Conservation (phyloP, 164 flowering plant genomes). For the Euptelea pleiosperma region DNA sequence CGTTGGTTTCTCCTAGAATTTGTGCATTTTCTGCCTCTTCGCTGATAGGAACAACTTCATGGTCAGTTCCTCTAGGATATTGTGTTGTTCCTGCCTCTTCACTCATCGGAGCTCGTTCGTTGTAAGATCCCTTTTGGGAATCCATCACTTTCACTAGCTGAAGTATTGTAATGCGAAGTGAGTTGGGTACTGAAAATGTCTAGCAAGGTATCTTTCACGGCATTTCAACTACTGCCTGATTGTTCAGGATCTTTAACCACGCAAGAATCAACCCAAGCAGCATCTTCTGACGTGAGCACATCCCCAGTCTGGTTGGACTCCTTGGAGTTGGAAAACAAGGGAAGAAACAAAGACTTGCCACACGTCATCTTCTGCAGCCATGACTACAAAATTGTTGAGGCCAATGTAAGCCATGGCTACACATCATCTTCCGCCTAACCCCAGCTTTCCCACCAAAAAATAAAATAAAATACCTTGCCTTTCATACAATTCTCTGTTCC, state of each 20-base stretch:
- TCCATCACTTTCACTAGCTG: slow-evolving; percentile 9
- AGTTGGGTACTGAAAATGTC: slow-evolving; percentile 33
- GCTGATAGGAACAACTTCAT: too few relatives aligned
- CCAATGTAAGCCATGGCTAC: not conserved
- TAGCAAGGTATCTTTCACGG: slow-evolving; percentile 47
- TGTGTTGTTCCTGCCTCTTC: slow-evolving; percentile 14
- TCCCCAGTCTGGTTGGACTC: slow-evolving; percentile 23
- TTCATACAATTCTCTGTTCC: too few relatives aligned
- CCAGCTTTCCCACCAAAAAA: too few relatives aligned
- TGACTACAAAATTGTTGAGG: slow-evolving; percentile 10
- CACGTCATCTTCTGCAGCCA: slow-evolving; percentile 33
- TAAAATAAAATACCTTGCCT: too few relatives aligned
- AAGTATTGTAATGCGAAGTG: slow-evolving; percentile 2
- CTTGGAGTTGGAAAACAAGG: slow-evolving; percentile 9
- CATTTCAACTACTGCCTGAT: slow-evolving; percentile 34
- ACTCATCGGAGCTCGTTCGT: slow-evolving; percentile 4
- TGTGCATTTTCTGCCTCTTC: not conserved
- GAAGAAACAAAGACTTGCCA: slow-evolving; percentile 28
- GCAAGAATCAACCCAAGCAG: slow-evolving; percentile 76
- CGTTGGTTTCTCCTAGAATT: not conserved
- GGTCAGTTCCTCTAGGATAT: too few relatives aligned
- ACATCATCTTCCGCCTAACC: too few relatives aligned
- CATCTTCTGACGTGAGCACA: slow-evolving; percentile 46
- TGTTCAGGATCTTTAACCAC: slow-evolving; percentile 39
- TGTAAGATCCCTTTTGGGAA: not conserved